Base-by-base conservation (phyloP, 1,284 basidiomycete genomes). In the Cryptococcus maquisensis region DNA sequence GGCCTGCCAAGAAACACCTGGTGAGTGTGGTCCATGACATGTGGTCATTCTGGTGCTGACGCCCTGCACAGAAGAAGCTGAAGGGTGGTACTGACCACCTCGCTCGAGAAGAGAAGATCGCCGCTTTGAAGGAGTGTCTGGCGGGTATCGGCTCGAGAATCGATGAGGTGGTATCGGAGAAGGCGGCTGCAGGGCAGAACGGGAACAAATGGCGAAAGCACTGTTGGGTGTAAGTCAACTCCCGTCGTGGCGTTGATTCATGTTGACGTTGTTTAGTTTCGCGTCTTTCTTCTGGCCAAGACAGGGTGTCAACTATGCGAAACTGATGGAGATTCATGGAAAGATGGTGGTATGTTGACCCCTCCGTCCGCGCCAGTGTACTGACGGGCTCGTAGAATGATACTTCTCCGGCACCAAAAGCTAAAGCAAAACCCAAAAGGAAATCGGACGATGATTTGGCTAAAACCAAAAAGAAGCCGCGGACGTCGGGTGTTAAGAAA, bases 231-330 rank as follows among this genome's bases (percentile, higher is more conserved):
- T 92, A 75, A 77, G 90, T 87, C 12, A 2, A 38, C 7, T 18
- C 12, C 8, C 8, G 15, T 9, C 20, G 35, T 21, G 10, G 28
- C 8, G 13, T 23, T 2, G 21, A 20, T 15, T 15, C n/a, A 20
- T 21, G 46, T 13, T 48, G 47, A 48, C 55, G 21, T 57, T 57
- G 24, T 38, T 21, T 62, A 91, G 88, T 42, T 95, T 95, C 63
- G 90, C 93, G 36, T 92, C 91, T 1, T 82, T 93, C 55, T 98
- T 98, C 79, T 98, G 94, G 94, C 94, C 94, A 4, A 90, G 94
- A 78, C 90, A 94, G 77, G 74, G 75, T 16, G 91, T 95, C 61
- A 92, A 89, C 73, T 90, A 90, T 13, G 84, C 83, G 18, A 93
- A 94, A 74, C 79, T 95, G 41, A 88, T 93, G 75, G 90, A 91